Evolutionary conservation across 805 yeast genomes (phyloP).

Genomic region (Cyberlindnera suaveolens): DNA sequence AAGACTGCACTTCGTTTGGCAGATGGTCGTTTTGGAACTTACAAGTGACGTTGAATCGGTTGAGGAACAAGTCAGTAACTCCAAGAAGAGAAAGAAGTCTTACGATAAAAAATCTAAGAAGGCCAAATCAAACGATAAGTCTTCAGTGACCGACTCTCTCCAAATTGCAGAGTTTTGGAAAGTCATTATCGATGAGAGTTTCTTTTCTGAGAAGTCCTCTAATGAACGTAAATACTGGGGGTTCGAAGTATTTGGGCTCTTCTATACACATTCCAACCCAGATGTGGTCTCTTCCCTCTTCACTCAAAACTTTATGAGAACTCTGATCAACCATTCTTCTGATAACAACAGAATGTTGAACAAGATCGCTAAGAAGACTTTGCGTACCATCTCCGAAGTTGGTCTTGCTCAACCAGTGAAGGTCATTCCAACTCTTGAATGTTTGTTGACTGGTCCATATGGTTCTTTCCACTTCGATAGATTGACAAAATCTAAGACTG

Average conservation of each 20-base stretch:
- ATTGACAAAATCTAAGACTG: slow-evolving; percentile 66
- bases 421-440: slow-evolving; percentile 26
- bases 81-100: slow-evolving; percentile 37
- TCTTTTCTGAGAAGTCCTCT: slow-evolving; percentile 71
- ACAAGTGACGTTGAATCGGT: slow-evolving; percentile 14
- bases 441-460: slow-evolving; percentile 35
- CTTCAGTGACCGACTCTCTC: slow-evolving; percentile 20
- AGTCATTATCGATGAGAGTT: slow-evolving; percentile 68
- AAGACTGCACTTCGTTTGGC: slow-evolving; percentile 74
- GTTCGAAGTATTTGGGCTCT: slow-evolving; percentile 58
- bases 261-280: slow-evolving; percentile 29
- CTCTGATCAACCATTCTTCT: slow-evolving; percentile 69
- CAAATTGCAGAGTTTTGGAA: slow-evolving; percentile 70
- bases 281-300: slow-evolving; percentile 30
- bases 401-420: slow-evolving; percentile 32
- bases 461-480: slow-evolving; percentile 71
- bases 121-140: slow-evolving; percentile 15
- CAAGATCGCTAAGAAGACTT: slow-evolving; percentile 53
- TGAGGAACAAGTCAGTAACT: slow-evolving; percentile 16
- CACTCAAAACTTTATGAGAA: slow-evolving; percentile 62
- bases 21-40: slow-evolving; percentile 41
- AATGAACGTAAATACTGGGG: slow-evolving; percentile 86
- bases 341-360: slow-evolving; percentile 59
- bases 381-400: slow-evolving; percentile 36
- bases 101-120: slow-evolving; percentile 21